Evolutionary conservation across 129 eudicot genomes (phyloP), one percentile per base, ranked within the genome.

Genomic region (Oenanthe sinensis): DNA sequence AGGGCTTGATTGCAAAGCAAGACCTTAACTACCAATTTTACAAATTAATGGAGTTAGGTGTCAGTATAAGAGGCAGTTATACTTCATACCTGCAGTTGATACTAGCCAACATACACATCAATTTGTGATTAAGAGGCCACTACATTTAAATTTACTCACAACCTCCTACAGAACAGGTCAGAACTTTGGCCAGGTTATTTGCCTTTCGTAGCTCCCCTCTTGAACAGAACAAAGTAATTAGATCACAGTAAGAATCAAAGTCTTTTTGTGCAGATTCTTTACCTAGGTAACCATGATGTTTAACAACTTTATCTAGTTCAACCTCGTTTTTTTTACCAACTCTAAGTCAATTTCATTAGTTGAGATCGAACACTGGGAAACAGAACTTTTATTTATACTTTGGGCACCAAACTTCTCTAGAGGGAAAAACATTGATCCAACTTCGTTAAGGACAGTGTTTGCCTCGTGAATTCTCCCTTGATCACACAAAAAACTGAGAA

Each of bases 401-500:
- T 28, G 36, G 28, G 75, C 47, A 40, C 69, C 60, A 7, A 36
- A 44, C 24, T 37, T 92, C 60, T 80, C 80, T 74, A 69, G 45
- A 44, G 96, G 88, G 72, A 88, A 88, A 81, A 83, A 75, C 77
- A 86, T 77, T 50, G 80, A 71, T 45, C 82, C 88, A 74, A 96
- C 86, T 85, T 92, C 93, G 77, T 88, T 85, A 39, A 96, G 95
- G 68, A 92, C 75, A 75, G 81, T 70, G 82, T 89, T 72, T 54
- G 97, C 92, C 74, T 87, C 96, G 28, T 73, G 78, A 28, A 96
- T 87, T 65, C 80, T 89, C 81, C 99, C 99, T 75, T 83, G 85
- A 45, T 92, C 93, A 74, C 99, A 96, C 68, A 96, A 84, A 20
- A 82, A 78, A 33, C 45, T 79, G 74, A 96, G 96, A 81, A 90